Base-by-base conservation (phyloP, 805 yeast species). In the Teunomyces stri region DNA sequence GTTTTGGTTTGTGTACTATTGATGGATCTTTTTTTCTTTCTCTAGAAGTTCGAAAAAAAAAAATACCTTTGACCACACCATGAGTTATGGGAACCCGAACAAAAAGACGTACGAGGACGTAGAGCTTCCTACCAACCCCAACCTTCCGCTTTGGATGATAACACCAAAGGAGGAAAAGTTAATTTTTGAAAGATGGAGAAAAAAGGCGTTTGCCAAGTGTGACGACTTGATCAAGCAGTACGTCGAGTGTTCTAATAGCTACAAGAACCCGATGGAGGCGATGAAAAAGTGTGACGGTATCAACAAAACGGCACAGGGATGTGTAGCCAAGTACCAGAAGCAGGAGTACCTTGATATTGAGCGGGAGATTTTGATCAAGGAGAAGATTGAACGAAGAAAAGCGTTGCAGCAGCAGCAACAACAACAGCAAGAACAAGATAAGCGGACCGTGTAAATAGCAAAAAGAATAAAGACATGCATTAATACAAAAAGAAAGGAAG, bases 121-220 rank as follows among this genome's bases (percentile, higher is more conserved):
- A 6, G 72, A 69, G 25, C 64, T 72, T 44, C 73, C 69, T 28
- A 60, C 70, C 4, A 69, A 73, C 55, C 76, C 76, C 29, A 67
- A 65, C 52, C 67, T 87, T 22, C 95, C 95, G 1, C 70, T 79
- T 10, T 87, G 95, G 95, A 78, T 85, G 52, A 69, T 87, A 18
- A 79, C 88, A 0, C 92, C 94, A 11, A 77, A 75, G 52, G 94
- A 87, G 61, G 95, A 87, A 60, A 82, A 82, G 64, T 78, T 81
- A 49, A 82, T 85, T 30, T 80, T 87, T 57, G 81, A 78, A 54
- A 78, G 87, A 56, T 82, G 91, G 84, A 80, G 86, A 62, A 76
- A 70, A 48, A 73, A 74, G 57, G 80, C 92, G 0, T 86, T 86
- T 70, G 75, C 78, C 39, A 63, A 68, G 47, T 87, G 95, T 61